Conservation (phyloP, 306 rosid species). For the Trifolium fragiferum region DNA sequence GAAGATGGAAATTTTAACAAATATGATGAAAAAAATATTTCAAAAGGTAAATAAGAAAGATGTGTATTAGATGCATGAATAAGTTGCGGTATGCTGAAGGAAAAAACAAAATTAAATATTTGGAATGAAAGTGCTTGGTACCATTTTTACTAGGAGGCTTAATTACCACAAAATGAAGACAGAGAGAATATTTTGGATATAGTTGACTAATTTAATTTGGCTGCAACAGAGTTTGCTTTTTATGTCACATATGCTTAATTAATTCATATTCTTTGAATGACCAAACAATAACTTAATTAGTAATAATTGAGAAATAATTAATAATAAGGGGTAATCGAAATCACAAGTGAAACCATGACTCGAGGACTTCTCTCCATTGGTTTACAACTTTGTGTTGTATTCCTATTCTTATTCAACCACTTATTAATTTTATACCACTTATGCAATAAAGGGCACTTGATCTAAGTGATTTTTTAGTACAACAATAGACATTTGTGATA, state of each 20-base stretch:
- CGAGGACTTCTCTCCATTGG: background rate
- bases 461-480: background rate
- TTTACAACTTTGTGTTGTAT: background rate
- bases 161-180: conserved; percentile 29
- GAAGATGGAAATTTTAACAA: conserved; percentile 6
- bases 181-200: background rate
- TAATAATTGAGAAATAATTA: background rate
- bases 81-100: conserved; percentile 11
- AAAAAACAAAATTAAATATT: background rate
- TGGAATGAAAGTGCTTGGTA: background rate
- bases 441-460: background rate
- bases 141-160: conserved; percentile 14
- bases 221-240: background rate
- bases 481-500: conserved; percentile 2
- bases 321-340: background rate
- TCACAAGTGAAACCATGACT: background rate
- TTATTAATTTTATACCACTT: background rate
- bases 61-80: background rate
- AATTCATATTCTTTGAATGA: background rate
- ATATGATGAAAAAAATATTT: conserved; percentile 4
- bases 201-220: background rate
- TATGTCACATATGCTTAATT: background rate
- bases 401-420: background rate
- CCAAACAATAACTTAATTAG: background rate
- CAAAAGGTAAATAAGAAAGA: conserved; percentile 4